Conservation (phyloP, 305 asterid species). For the Caryopteris hybrid region DNA sequence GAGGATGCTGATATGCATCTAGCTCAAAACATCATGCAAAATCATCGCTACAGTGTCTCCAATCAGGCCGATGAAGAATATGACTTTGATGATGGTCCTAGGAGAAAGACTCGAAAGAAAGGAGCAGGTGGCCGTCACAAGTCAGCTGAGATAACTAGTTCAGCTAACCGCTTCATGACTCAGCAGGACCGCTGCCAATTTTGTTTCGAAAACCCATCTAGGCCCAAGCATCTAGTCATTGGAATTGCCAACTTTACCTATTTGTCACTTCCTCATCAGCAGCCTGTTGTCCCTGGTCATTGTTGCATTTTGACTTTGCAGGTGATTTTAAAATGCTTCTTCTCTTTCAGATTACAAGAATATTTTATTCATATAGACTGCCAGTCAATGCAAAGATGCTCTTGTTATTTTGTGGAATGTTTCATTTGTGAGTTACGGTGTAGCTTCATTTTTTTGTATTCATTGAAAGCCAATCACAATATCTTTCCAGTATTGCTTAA, state of each 20-base stretch:
- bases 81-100: slow-evolving; percentile 82
- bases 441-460: background rate
- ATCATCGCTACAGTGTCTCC: slow-evolving; percentile 50
- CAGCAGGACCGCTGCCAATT: slow-evolving; percentile 89
- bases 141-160: slow-evolving; percentile 42
- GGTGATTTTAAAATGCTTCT: slow-evolving; percentile 34
- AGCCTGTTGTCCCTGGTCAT: slow-evolving; percentile 79
- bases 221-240: slow-evolving; percentile 80
- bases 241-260: slow-evolving; percentile 86
- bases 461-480: background rate
- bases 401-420: background rate
- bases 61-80: slow-evolving; percentile 90
- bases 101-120: slow-evolving; percentile 58
- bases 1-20: slow-evolving; percentile 83
- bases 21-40: slow-evolving; percentile 64
- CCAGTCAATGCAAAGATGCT: too few relatives aligned
- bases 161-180: slow-evolving; percentile 59
- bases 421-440: background rate
- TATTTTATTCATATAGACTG: too few relatives aligned
- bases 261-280: slow-evolving; percentile 73
- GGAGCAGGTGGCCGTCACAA: slow-evolving; percentile 37
- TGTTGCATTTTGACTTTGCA: slow-evolving; percentile 87
- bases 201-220: slow-evolving; percentile 80
- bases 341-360: background rate
- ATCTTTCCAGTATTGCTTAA: background rate